These are phyloP conservation scores for Leccinum fuscescens DNA, from an alignment of 1,284 basidiomycete genomes.

Conservation along the genomic window DNA sequence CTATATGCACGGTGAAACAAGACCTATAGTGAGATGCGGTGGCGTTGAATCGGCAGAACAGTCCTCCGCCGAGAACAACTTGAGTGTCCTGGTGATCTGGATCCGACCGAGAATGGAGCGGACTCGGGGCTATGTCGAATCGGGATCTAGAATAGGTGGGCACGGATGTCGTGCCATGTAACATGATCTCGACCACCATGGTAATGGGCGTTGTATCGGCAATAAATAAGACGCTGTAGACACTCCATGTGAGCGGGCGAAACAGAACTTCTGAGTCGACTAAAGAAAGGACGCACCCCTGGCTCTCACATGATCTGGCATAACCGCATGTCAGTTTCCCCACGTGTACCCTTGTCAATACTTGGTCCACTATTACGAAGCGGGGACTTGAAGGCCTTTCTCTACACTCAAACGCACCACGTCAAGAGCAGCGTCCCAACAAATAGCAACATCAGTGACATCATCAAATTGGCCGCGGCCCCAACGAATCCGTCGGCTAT, in stretches of 20 bases:
- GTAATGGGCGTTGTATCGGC: neutral
- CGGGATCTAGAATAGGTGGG: neutral
- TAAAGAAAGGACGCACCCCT: neutral
- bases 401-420: slow-evolving; percentile 8
- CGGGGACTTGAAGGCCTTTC: neutral
- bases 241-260: neutral
- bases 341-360: neutral
- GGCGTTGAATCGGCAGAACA: neutral
- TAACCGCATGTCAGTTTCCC: neutral
- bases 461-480: no score
- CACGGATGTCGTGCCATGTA: neutral
- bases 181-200: neutral
- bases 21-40: neutral
- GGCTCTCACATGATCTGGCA: neutral
- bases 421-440: no score
- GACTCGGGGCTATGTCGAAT: neutral
- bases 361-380: neutral
- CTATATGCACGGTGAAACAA: slow-evolving; percentile 2
- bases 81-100: neutral
- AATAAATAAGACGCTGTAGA: neutral
- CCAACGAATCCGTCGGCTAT: no score
- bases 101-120: neutral
- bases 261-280: neutral
- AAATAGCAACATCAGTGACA: no score
- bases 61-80: neutral